Base-by-base conservation (phyloP, 768 basidiomycete species). In the Fibroporia radiculosa region DNA sequence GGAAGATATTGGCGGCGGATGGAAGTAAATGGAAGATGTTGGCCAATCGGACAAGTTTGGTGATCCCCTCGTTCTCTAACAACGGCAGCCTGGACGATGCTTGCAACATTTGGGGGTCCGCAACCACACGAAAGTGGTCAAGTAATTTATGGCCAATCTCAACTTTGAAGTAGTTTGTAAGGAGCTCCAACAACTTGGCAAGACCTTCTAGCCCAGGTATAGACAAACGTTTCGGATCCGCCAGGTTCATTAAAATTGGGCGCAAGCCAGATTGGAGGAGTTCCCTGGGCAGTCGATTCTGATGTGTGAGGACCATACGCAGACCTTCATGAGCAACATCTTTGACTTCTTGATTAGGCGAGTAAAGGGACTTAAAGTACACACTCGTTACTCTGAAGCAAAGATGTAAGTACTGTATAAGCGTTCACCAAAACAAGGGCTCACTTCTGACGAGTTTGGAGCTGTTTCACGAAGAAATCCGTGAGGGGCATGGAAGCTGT, bases 101-200 rank as follows among this genome's bases (percentile, higher is more conserved):
- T 46, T 77, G 75, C 22, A 97, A 73, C 70, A 89, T 82, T 52
- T 83, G 82, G 12, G 90, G 84, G 56, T 95, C 92, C 20, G 95
- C 89, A 18, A 99, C 84, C 28, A 85, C 80, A 33, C 84, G 82
- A 67, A 95, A 97, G 61, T 99, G 96, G 56, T 98, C 96, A 18
- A 99, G 72, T 6, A 99, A 78, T 65, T 99, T 99, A 62, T 89
- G 80, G 0, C 96, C 96, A 48, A 99, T 98, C 68, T 99, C 96
- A 14, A 99, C 95, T 63, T 97, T 98, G 80, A 99, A 99, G 66
- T 99, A 98, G 62, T 97, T 97, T 29, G 93, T 96, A 44, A 99
- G 67, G 6, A 99, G 75, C 62, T 96, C 92, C 39, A 99, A 71
- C 39, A 99, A 75, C 11, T 95, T 82, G 11, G 93, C 95, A 19